Evolutionary conservation across 2,329 filamentous ascomycete genomes (phyloP).

Genomic region (Verticillium dahliae): DNA sequence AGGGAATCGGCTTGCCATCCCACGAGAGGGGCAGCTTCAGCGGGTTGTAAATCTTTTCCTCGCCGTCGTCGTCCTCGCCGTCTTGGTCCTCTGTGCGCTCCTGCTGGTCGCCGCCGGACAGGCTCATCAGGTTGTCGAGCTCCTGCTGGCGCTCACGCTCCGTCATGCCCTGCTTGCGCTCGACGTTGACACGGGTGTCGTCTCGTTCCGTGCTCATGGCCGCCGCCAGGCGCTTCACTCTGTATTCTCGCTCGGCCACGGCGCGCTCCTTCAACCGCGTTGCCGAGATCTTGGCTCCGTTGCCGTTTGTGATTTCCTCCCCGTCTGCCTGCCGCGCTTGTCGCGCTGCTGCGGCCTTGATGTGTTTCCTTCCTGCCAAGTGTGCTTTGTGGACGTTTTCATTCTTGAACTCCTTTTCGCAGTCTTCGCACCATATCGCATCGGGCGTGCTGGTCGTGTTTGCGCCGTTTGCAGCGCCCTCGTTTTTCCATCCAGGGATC

Average conservation of each 20-base stretch:
- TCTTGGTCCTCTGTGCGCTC: slow-evolving; percentile 46
- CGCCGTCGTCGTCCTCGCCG: slow-evolving; percentile 67
- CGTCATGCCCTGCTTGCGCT: slow-evolving; percentile 95
- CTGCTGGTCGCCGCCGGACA: slow-evolving; percentile 26
- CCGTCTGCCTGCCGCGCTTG: slow-evolving; percentile 37
- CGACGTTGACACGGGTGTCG: slow-evolving; percentile 89
- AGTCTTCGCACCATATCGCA: slow-evolving; percentile 83
- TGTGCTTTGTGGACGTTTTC: slow-evolving; percentile 91
- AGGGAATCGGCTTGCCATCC: slow-evolving; percentile 98
- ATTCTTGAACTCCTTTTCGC: slow-evolving; percentile 92
- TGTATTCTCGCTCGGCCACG: slow-evolving; percentile 81
- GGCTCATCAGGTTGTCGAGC: slow-evolving; percentile 72
- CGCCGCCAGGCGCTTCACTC: slow-evolving; percentile 70
- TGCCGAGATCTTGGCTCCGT: slow-evolving; percentile 26
- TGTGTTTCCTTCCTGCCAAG: slow-evolving; percentile 85
- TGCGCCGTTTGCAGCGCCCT: slow-evolving; percentile 34
- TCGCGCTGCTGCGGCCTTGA: slow-evolving; percentile 69
- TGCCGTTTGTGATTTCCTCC: slow-evolving; percentile 19
- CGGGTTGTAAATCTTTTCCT: slow-evolving; percentile 93
- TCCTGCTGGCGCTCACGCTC: slow-evolving; percentile 93
- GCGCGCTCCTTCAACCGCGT: slow-evolving; percentile 75
- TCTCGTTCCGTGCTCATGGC: slow-evolving; percentile 81
- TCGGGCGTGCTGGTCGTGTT: slow-evolving; percentile 37
- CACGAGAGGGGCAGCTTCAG: slow-evolving; percentile 92
- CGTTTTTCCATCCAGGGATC: slow-evolving; percentile 69